These are phyloP conservation scores for Gossypium aridum DNA, from an alignment of 441 rosid species.

Conservation along the genomic window DNA sequence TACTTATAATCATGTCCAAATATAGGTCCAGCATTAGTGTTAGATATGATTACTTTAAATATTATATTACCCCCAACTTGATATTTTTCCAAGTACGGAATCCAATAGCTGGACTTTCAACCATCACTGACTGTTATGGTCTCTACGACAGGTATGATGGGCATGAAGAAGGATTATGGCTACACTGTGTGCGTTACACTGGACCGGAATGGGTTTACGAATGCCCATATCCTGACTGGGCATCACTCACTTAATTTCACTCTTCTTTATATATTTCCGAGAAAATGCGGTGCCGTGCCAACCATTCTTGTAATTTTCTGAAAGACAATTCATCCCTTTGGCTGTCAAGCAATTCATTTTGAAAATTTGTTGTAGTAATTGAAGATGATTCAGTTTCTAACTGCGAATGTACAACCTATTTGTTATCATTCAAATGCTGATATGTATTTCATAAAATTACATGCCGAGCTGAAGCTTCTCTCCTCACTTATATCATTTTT, in stretches of 20 bases:
- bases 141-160: constrained; percentile 53
- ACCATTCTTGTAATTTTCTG: neutral
- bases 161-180: constrained; percentile 78
- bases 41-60: neutral
- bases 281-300: neutral
- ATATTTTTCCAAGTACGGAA: neutral
- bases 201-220: constrained; percentile 87
- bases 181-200: constrained; percentile 68
- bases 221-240: constrained; percentile 82
- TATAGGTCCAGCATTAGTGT: neutral
- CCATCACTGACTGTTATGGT: constrained; percentile 5
- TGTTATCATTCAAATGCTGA: neutral
- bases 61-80: too few species aligned
- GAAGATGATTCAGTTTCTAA: neutral
- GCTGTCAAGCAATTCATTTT: neutral
- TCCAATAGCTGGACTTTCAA: neutral
- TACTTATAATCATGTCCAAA: neutral
- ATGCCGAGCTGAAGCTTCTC: neutral
- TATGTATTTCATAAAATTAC: neutral
- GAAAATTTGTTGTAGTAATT: neutral
- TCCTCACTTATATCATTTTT: too few species aligned
- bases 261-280: neutral
- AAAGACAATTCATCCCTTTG: neutral
- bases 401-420: neutral
- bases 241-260: constrained; percentile 25